Evolutionary conservation across 345 rosid species (phyloP).

Genomic region (Eucalyptus sp.): DNA sequence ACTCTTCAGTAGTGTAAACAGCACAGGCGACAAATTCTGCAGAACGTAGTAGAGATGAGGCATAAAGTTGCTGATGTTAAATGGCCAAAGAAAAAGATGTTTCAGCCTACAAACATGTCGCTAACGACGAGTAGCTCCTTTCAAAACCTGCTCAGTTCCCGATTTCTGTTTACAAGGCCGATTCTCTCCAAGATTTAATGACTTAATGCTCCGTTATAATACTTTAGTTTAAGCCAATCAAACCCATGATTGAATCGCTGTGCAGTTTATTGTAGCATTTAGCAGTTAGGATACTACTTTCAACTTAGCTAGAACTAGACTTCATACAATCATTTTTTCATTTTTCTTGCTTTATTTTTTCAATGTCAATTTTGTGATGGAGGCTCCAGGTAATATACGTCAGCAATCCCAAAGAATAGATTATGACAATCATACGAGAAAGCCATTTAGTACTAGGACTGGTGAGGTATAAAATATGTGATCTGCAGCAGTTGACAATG

Average conservation of each 20-base stretch:
- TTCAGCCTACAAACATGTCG: neutral
- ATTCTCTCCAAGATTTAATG: neutral
- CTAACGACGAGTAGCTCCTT: neutral
- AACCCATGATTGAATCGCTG: fast-evolving
- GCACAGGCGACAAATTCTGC: conserved; percentile 46
- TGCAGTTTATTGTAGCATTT: neutral
- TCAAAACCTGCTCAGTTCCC: neutral
- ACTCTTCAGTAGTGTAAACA: conserved; percentile 47
- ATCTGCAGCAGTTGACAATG: neutral
- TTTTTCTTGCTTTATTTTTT: neutral
- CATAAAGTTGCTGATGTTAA: too few species aligned
- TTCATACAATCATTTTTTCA: neutral
- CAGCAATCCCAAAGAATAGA: neutral
- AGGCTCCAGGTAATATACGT: neutral
- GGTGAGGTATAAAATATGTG: neutral
- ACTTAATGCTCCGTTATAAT: neutral
- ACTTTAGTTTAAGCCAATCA: neutral
- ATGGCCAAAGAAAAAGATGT: neutral
- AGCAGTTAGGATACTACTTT: neutral
- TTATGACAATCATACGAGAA: neutral
- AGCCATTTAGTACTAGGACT: neutral
- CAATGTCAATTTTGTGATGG: neutral
- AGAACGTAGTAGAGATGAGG: neutral
- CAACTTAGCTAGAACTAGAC: neutral
- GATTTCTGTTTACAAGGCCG: neutral